Percentiles rank a stretch among this genome's conserved stretches.
Evolutionary conservation across 352 stramenopile species (phyloP).

Genomic region (Phytophthora pisi): DNA sequence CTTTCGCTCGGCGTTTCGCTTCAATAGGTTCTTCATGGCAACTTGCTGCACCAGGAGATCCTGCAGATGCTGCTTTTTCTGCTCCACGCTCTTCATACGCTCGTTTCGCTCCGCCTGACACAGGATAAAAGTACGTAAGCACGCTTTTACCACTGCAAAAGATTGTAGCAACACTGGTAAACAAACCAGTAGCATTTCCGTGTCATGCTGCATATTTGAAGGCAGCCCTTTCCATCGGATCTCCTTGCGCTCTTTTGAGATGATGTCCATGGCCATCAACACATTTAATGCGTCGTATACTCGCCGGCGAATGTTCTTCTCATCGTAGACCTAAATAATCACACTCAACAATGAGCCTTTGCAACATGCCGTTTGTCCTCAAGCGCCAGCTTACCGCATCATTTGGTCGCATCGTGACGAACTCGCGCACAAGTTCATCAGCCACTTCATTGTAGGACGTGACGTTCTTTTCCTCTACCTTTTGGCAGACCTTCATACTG

Average conservation of each 20-base stretch:
- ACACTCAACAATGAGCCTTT: constrained; percentile 1
- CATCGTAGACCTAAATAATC: constrained; percentile 82
- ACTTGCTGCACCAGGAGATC: constrained; percentile 95
- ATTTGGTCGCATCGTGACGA: constrained; percentile 84
- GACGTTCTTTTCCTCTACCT: constrained; percentile 96
- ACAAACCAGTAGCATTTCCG: constrained; percentile 84
- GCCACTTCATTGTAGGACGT: constrained; percentile 96
- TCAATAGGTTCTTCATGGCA: constrained; percentile 94
- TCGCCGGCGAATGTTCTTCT: constrained; percentile 96
- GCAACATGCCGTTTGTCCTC: neutral
- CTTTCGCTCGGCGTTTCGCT: constrained; percentile 83
- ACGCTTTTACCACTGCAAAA: neutral
- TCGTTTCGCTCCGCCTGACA: constrained; percentile 72
- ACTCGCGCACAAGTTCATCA: constrained; percentile 93
- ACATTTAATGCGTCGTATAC: constrained; percentile 98
- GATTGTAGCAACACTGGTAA: neutral
- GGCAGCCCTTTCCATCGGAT: constrained; percentile 88
- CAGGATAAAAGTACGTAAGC: constrained; percentile 8
- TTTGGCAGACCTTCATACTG: constrained; percentile 96
- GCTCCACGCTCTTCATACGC: constrained; percentile 80
- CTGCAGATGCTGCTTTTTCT: constrained; percentile 91
- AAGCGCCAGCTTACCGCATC: constrained; percentile 50
- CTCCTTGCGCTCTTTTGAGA: constrained; percentile 96
- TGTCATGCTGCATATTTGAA: constrained; percentile 84
- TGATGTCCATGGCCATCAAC: constrained; percentile 98